Percentiles rank a stretch among this genome's conserved stretches.
Conservation (phyloP, 139 green algal genomes). For the Micractinium conductrix region DNA sequence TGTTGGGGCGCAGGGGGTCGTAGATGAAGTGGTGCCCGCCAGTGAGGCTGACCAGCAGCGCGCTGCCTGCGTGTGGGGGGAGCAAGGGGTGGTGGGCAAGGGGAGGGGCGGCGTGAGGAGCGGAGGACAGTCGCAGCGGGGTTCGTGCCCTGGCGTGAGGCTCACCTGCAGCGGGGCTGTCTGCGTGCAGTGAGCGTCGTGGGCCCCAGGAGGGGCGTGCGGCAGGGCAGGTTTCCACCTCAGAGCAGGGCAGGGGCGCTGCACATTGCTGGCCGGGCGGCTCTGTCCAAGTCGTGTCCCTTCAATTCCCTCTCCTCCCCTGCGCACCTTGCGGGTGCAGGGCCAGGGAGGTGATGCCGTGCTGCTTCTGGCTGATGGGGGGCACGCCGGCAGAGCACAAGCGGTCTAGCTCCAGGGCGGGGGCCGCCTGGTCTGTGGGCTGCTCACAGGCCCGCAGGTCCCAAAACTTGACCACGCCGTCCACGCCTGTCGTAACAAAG, state of each 20-base stretch:
- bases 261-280: no score
- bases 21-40: slow-evolving; percentile 59
- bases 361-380: slow-evolving; percentile 38
- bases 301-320: no score
- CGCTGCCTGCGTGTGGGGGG: slow-evolving; percentile 29
- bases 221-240: background rate
- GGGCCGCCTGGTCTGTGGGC: background rate
- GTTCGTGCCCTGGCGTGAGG: background rate
- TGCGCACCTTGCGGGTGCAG: slow-evolving; percentile 46
- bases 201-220: no score
- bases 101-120: background rate
- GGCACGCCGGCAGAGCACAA: slow-evolving; percentile 18
- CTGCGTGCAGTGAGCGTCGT: no score
- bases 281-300: no score
- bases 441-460: slow-evolving; percentile 56
- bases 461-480: slow-evolving; percentile 79
- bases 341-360: slow-evolving; percentile 62
- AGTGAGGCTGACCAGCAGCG: slow-evolving; percentile 57
- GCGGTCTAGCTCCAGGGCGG: slow-evolving; percentile 2
- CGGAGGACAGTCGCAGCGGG: no score
- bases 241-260: background rate
- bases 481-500: no score
- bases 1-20: slow-evolving; percentile 43
- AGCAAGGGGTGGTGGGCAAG: background rate
- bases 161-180: background rate